These are phyloP conservation scores for Trichoderma atrobrunneum DNA, from an alignment of 2,329 filamentous ascomycete species.

Conservation along the genomic window DNA sequence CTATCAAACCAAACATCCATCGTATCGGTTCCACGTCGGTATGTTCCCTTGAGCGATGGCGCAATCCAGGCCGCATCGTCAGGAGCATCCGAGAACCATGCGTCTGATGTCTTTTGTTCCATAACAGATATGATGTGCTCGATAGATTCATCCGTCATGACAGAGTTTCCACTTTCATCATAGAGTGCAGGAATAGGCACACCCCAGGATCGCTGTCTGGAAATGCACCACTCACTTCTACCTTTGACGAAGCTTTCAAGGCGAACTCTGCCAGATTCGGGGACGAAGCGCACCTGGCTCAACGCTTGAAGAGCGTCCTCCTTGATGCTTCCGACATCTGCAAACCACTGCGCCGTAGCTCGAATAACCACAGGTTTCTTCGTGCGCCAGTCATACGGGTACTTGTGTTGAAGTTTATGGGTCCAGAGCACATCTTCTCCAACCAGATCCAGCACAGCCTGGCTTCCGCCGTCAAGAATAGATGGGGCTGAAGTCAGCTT, in stretches of 20 bases:
- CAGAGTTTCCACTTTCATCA: conserved; percentile 65
- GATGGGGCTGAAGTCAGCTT: conserved; percentile 64
- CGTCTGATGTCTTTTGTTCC: conserved; percentile 74
- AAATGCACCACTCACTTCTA: conserved; percentile 96
- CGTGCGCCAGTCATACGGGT: conserved; percentile 96
- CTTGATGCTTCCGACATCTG: conserved; percentile 83
- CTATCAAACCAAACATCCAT: conserved; percentile 99
- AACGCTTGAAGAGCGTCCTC: conserved; percentile 67
- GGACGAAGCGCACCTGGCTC: conserved; percentile 72
- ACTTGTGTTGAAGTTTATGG: conserved; percentile 81
- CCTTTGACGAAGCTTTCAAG: conserved; percentile 83
- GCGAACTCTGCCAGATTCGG: conserved; percentile 67
- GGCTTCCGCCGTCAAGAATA: conserved; percentile 68
- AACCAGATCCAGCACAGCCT: conserved; percentile 68
- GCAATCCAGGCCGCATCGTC: conserved; percentile 78
- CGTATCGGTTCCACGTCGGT: conserved; percentile 79
- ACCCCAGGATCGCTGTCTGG: conserved; percentile 91
- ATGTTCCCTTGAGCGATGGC: conserved; percentile 57
- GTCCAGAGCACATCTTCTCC: conserved; percentile 62
- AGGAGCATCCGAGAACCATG: conserved; percentile 85
- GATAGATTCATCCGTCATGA: conserved; percentile 77
- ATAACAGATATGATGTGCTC: conserved; percentile 81
- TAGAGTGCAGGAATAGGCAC: conserved; percentile 94
- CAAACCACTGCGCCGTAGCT: conserved; percentile 97
- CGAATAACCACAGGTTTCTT: conserved; percentile 88